Base-by-base conservation (phyloP, 495 filamentous ascomycete species). In the Parathielavia appendiculata region DNA sequence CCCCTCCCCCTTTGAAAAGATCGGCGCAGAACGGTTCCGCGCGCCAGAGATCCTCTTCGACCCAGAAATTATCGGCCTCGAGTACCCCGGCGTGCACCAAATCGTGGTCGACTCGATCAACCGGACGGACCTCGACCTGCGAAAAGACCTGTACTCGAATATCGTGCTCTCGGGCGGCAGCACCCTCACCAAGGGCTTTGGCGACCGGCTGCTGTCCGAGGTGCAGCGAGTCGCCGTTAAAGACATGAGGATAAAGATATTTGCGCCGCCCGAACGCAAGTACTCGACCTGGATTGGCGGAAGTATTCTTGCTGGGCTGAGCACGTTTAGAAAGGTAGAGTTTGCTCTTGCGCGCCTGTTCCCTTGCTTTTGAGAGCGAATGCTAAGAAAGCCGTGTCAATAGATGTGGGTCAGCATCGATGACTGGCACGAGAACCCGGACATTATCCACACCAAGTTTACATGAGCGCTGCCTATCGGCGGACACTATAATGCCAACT, bases 331-430 rank as follows among this genome's bases (percentile, higher is more conserved):
- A 78, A 98, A 97, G 89, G 92, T 95, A 69, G 63, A 78, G 71
- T 23, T 56, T 56, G 45, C 50, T 43, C 53, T 51, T 17, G 11
- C 8, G 11, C 10, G 4, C 6, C 22, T 1, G n/a, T 56, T 5
- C 12, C 43, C 19, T 16, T n/a, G 8, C 23, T 6, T 38, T 46
- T 35, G 39, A 32, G 45, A 16, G 57, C 6, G 26, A 6, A 16
- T 60, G 45, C 51, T 67, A 39, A 57, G 35, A 30, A 55, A 26
- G 36, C 7, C 34, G 8, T 50, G 59, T 58, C 7, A 58, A 58
- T 70, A 96, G 93, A 97, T 99, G 95, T 97, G 92, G 90, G 92
- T 97, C 62, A 95, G 88, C 66, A 89, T 92, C 66, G 95, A 97
- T 64, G 93, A 97, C 75, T 99, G 92, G 92, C 95, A 99, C 67